These are phyloP conservation scores for Russula olivacea DNA, from an alignment of 768 basidiomycete species.

Conservation along the genomic window DNA sequence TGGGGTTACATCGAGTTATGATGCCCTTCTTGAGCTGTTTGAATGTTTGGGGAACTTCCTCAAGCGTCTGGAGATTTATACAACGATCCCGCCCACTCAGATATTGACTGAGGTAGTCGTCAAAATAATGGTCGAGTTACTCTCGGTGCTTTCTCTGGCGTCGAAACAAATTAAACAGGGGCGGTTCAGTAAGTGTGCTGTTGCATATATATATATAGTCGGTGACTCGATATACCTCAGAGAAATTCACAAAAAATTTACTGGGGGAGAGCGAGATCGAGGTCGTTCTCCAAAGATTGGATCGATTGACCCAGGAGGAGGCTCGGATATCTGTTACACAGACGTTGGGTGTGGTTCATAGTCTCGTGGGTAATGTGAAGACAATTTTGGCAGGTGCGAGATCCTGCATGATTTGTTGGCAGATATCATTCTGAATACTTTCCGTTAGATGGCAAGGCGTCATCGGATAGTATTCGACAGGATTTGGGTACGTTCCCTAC, in stretches of 20 bases:
- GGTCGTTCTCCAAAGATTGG: not conserved
- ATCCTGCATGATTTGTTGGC: not conserved
- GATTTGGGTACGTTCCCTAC: not conserved
- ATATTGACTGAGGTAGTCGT: not conserved
- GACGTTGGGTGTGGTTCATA: not conserved
- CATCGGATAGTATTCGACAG: not conserved
- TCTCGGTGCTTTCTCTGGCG: not conserved
- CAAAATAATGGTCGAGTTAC: slow-evolving; percentile 4
- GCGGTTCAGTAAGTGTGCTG: not conserved
- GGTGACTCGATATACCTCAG: not conserved
- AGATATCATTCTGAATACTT: not conserved
- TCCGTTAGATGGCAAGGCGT: not conserved
- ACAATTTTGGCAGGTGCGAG: not conserved
- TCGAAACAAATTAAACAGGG: slow-evolving; percentile 10
- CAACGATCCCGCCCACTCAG: not conserved
- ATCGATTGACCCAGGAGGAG: slow-evolving; percentile 1
- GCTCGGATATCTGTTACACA: not conserved
- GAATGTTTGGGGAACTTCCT: not conserved
- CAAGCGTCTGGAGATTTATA: not conserved
- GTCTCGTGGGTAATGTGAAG: not conserved
- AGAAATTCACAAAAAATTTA: not conserved
- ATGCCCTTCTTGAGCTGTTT: not conserved
- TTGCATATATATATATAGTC: not conserved
- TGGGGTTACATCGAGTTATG: slow-evolving; percentile 1
- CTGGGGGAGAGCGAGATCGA: slow-evolving; percentile 4